Evolutionary conservation across 768 basidiomycete genomes (phyloP), one percentile per base, ranked within the genome.

Genomic region (Zangia roseola): DNA sequence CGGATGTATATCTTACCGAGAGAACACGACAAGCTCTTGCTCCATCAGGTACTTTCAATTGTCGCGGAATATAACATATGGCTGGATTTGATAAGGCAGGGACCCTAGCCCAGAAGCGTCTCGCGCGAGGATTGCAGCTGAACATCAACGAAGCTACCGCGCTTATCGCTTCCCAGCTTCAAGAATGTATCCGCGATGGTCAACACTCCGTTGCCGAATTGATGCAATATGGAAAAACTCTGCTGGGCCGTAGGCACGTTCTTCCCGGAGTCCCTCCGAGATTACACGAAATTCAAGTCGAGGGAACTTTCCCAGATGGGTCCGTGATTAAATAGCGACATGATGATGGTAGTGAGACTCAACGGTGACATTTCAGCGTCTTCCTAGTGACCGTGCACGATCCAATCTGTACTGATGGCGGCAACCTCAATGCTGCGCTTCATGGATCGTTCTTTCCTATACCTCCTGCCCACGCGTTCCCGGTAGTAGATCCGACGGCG

Each of bases 321-420:
- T 91, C 58, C 36, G 79, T 61, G 9, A 45, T 19, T 24, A 17
- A n/a, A 47, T 23, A 26, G 19, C 25, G 12, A 13, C 31, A 13
- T 26, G 20, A 31, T 47, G 45, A 3, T 14, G 41, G 30, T 48
- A 23, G 43, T 34, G 33, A 12, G 24, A 9, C 40, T 28, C 12
- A 40, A 33, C 10, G 12, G 14, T 26, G n/a, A 40, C 20, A 12
- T 47, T 40, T 25, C 45, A 59, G 62, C 1, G 88, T 92, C 0
- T 99, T 98, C 71, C 79, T 99, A n/a, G 94, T 98, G 31, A 95
- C 95, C 1, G 91, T 98, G 1, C 94, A 97, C 61, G 88, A 95
- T 58, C 95, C 97, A 17, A 86, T 99, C 53, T 91, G 87, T 64
- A 85, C 91, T 0, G 84, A 91, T 50, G 69, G 78, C 34, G 92